phyloP scores from a whole-genome alignment of 2,329 filamentous ascomycete species.

The Neofusicoccum parvum region DNA sequence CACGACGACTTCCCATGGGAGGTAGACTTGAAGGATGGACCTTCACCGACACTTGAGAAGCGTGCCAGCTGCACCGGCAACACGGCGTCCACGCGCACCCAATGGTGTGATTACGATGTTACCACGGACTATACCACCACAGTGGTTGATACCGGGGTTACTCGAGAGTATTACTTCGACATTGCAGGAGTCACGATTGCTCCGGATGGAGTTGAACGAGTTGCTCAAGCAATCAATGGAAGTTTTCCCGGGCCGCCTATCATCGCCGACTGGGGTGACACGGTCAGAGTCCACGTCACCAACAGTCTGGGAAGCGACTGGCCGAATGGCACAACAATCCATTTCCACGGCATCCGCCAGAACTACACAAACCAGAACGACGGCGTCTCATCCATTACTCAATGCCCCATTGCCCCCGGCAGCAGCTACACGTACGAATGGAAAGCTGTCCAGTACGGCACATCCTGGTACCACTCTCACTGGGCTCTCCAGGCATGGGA shows the following conservation, averaged over 20 bases:
- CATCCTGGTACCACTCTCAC: conserved; percentile 34
- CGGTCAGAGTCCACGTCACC: conserved; percentile 48
- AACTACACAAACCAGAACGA: conserved; percentile 58
- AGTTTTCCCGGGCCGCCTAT: conserved; percentile 19
- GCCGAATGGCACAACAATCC: conserved; percentile 61
- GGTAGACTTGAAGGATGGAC: too few relatives aligned
- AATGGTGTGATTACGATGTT: conserved; percentile 54
- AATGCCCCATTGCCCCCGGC: conserved; percentile 35
- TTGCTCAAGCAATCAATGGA: conserved; percentile 5
- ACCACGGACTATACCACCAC: conserved; percentile 56
- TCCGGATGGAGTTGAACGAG: conserved; percentile 59
- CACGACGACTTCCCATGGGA: too few relatives aligned
- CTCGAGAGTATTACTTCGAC: conserved; percentile 57
- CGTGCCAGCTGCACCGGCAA: conserved; percentile 13
- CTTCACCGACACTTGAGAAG: too few relatives aligned
- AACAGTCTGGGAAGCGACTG: conserved; percentile 49
- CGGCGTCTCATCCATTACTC: conserved; percentile 54
- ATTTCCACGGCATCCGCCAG: conserved; percentile 65
- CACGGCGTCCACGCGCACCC: conserved; percentile 2
- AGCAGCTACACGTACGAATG: conserved; percentile 55
- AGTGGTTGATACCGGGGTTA: conserved; percentile 57
- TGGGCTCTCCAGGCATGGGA: conserved; percentile 36
- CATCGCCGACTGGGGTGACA: conserved; percentile 47
- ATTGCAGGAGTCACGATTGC: conserved; percentile 54
- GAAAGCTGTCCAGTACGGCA: conserved; percentile 48